Evolutionary conservation across 139 green algal genomes (phyloP), one percentile per base, ranked within the genome.

Genomic region (Yamagishiella unicocca): DNA sequence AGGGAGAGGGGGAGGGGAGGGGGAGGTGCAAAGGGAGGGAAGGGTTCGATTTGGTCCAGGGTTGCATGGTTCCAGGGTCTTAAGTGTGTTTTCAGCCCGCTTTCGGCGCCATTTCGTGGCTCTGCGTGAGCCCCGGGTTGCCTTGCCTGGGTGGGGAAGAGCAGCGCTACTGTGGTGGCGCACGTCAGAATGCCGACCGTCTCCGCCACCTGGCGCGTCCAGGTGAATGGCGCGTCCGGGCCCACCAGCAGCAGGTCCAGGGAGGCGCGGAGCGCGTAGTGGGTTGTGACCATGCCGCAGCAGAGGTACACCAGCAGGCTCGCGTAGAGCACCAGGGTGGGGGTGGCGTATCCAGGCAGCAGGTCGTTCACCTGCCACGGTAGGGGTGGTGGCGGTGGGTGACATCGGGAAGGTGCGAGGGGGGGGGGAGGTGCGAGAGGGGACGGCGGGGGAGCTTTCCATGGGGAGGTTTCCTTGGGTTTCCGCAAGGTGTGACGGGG

Each of bases 211-310:
- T 96, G 88, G 21, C 93, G 83, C 2, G 38, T 33, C 54, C 85
- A 88, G 0, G 62, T 88, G 73, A 90, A 95, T 1, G 88, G 78
- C 6, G 92, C 89, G n/a, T 89, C 88, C 37, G 96, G 92, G 4
- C 90, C 92, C 25, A 87, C 76, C 77, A 96, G 37, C 84, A 96
- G 73, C 55, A 92, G 86, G 82, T 96, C 91, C 77, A 96, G 83
- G 4, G 84, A 94, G 29, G 90, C 90, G 0, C 90, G 64, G 64
- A 95, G 88, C 5, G 93, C 93, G 53, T 92, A 92, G 80, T 96
- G 90, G 3, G 89, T 95, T 19, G 90, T 93, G 7, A 93, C 91
- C 89, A 95, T 95, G 82, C 93, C 90, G 66, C 81, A 90, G 82
- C 89, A 92, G 35, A 92, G 74, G 89, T 92, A 92, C 24, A 87